Evolutionary conservation across 306 rosid species (phyloP), one percentile per base, ranked within the genome.

Genomic region (Dalbergia cultrata): DNA sequence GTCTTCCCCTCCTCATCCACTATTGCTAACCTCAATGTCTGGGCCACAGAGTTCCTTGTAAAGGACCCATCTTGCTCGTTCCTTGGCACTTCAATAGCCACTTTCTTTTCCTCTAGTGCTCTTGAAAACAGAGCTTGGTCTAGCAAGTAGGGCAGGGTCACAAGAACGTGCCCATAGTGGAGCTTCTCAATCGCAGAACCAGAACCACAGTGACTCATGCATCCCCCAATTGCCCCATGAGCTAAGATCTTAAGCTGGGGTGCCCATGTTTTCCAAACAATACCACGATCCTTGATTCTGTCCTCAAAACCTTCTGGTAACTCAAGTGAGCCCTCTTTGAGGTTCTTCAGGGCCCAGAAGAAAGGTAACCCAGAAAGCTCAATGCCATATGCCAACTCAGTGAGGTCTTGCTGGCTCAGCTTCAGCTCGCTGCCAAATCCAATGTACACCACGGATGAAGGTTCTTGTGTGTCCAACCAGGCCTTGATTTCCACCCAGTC

Each of bases 371-470:
- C 84, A 0, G 93, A 89, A 39, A 80, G 86, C 71, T 91, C 93
- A n/a, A 89, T 78, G 19, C 86, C 86, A 59, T 67, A 35, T 17
- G 86, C 86, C 59, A 83, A 43, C 61, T 83, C 86, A 9, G 83
- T 83, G 64, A 83, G 71, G 47, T 83, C 86, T 13, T 78, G 5
- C 44, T 83, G 84, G 50, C 84, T 89, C 22, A 87, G 78, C 67
- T 85, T 91, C 41, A 91, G 22, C 90, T 87, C 90, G 7, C 90
- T 87, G 8, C 95, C 95, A 34, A 91, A 75, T 33, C 89, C 91
- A 12, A 88, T 76, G 70, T 84, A 91, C 5, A 91, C 86, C 1
- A 89, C 92, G 0, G 90, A 76, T 1, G 84, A 74, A 0, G 72
- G 34, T 1, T 67, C 52, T 39, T 65, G 70, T 45, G 73, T 8